A percentile compares a stretch with the other conserved stretches of the same genome.
phyloP scores from a whole-genome alignment of 495 filamentous ascomycete genomes.

The Penicillium chermesinum region DNA sequence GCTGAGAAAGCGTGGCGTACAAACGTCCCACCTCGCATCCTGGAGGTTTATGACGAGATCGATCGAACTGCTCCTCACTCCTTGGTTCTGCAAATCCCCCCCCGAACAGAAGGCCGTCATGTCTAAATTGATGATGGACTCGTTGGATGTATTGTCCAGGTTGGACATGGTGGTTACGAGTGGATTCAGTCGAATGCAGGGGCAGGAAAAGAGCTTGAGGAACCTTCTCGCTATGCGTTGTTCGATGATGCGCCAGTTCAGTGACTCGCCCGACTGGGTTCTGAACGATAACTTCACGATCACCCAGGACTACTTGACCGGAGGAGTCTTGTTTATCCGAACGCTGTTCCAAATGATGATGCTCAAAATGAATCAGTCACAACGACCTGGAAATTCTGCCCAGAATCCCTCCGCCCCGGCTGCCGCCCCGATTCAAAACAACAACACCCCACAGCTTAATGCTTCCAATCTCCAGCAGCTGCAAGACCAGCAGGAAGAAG shows the following conservation, averaged over 20 bases:
- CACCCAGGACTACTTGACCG: slow-evolving; percentile 48
- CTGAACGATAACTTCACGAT: slow-evolving; percentile 57
- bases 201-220: slow-evolving; percentile 39
- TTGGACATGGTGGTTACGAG: slow-evolving; percentile 38
- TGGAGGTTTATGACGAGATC: slow-evolving; percentile 38
- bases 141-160: slow-evolving; percentile 35
- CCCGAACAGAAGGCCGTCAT: slow-evolving; percentile 44
- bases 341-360: slow-evolving; percentile 41
- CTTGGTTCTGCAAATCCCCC: slow-evolving; percentile 28
- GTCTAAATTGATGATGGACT: slow-evolving; percentile 42
- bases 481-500: slow-evolving; percentile 45
- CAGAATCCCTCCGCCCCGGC: slow-evolving; percentile 23
- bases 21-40: slow-evolving; percentile 32
- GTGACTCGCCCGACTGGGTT: slow-evolving; percentile 43
- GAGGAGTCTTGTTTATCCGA: slow-evolving; percentile 41
- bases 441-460: slow-evolving; percentile 50
- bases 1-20: slow-evolving; percentile 36
- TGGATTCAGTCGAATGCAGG: slow-evolving; percentile 30
- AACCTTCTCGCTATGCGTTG: slow-evolving; percentile 46
- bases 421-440: slow-evolving; percentile 20
- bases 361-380: slow-evolving; percentile 30
- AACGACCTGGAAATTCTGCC: slow-evolving; percentile 22
- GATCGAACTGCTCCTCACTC: slow-evolving; percentile 26
- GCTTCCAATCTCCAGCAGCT: slow-evolving; percentile 60
- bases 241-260: slow-evolving; percentile 56